Evolutionary conservation across 768 basidiomycete species (phyloP).

Genomic region (Neoboletus brunneissimus): DNA sequence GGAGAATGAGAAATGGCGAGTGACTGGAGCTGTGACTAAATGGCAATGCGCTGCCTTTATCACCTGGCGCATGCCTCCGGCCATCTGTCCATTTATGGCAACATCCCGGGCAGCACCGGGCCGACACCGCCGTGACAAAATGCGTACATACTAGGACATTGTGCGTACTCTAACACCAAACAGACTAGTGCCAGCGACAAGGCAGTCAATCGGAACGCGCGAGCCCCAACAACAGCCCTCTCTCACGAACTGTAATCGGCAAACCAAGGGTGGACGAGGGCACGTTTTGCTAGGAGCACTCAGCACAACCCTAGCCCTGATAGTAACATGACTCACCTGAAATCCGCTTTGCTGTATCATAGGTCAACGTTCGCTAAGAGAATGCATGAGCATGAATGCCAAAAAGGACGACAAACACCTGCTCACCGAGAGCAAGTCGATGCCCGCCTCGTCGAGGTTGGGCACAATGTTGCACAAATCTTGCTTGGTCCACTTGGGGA

Average conservation of each 20-base stretch:
- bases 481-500: slow-evolving; percentile 90
- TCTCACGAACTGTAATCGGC: slow-evolving; percentile 44
- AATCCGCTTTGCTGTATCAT: slow-evolving; percentile 89
- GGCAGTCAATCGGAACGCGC: not conserved
- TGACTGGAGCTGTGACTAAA: slow-evolving; percentile 29
- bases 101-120: slow-evolving; percentile 16
- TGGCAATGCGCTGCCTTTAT: slow-evolving; percentile 34
- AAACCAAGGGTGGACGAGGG: slow-evolving; percentile 48
- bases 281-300: slow-evolving; percentile 51
- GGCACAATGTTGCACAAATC: slow-evolving; percentile 67
- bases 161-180: slow-evolving; percentile 21
- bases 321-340: slow-evolving; percentile 58
- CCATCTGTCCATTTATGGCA: slow-evolving; percentile 25
- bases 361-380: slow-evolving; percentile 63
- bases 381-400: not conserved
- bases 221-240: not conserved
- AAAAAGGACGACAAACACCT: not conserved
- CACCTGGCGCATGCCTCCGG: slow-evolving; percentile 23
- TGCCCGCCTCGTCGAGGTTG: slow-evolving; percentile 70
- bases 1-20: slow-evolving; percentile 14
- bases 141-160: slow-evolving; percentile 26
- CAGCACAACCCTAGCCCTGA: not conserved
- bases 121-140: slow-evolving; percentile 6
- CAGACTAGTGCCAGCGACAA: slow-evolving; percentile 2
- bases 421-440: slow-evolving; percentile 74